Evolutionary conservation across 371 early-diverging fungal species (phyloP), one percentile per base, ranked within the genome.

Genomic region (Smittium culicis): DNA sequence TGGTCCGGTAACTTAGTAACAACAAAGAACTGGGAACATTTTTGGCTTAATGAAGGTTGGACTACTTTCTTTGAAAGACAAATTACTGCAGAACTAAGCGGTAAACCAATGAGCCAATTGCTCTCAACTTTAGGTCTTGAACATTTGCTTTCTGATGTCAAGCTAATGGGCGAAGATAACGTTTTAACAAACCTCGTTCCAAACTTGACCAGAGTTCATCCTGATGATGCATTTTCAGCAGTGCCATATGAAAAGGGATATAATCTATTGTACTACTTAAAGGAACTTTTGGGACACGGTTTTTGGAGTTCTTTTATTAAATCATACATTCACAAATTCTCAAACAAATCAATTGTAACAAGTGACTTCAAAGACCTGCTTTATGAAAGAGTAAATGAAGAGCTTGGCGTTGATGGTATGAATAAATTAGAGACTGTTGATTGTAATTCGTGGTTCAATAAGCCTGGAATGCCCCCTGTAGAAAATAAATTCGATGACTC

Each of bases 1-100:
- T 96, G 95, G 95, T 90, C 90, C 81, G 98, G 98, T 56, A 97
- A 97, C 76, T 77, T 96, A 68, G 97, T 96, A 35, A 95, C 96
- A 2, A 87, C 88, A 34, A 75, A 80, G 59, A 89, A 86, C 81
- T 95, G 97, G 96, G 84, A 86, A 71, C 84, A 87, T 72, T 89
- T 91, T 68, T 91, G 92, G 94, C 79, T 95, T 60, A 96, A 95
- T 74, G 95, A 96, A 79, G 94, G 96, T 64, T 93, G 90, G 85
- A 94, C 94, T 35, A 87, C 94, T 57, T 96, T 89, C 71, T 80
- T 94, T 54, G 96, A 97, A 80, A 87, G 98, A 73, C 92, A 92
- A 75, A 95, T 97, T 68, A 76, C 87, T 66, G 84, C 85, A 3
- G 84, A 88, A 32, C 78, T 95, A 59, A 86, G 90, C 71, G 95